Evolutionary conservation across 2,329 filamentous ascomycete species (phyloP), one percentile per base, ranked within the genome.

Genomic region (Didymella segeticola): DNA sequence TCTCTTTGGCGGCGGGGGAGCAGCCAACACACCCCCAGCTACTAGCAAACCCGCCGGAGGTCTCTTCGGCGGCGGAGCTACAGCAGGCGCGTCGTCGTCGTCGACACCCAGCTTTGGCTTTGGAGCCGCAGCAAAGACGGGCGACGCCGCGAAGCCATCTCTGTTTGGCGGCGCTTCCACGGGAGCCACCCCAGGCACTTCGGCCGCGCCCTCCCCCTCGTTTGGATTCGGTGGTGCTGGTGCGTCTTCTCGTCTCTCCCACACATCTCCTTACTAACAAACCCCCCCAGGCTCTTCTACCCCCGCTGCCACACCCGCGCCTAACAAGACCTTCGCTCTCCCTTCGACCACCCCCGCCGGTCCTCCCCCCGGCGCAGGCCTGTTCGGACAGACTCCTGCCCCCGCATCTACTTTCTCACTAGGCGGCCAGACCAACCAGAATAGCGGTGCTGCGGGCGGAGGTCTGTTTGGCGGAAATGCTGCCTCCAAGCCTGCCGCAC

Each of bases 321-420:
- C 67, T 15, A 70, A 61, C 34, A 76, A 76, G 59, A 71, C 75
- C 11, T 68, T 68, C n/a, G 61, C 64, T 29, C 64, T 75, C 25
- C 63, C 65, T n/a, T 75, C 73, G 3, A 76, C 73, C 4, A 75
- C 72, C 10, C 73, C 73, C 36, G 73, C 72, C n/a, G 73, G 73
- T 41, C 66, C 70, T 19, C 73, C 73, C 37, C 70, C 72, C 11
- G 71, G 69, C 11, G 49, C 48, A 37, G 68, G 52, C 49, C 31
- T 74, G 10, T 75, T 74, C 48, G 65, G 53, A 14, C 58, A 63
- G 52, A 47, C 57, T 8, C 47, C 49, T 22, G 56, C 60, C n/a
- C 25, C 70, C n/a, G 71, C 73, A 22, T 66, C 72, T 15, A 68
- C 65, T 11, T 57, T 58, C 47, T 34, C 73, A 4, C 72, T 74